These are phyloP conservation scores for Erysiphe pulchra DNA, from an alignment of 2,329 filamentous ascomycete species.

Conservation along the genomic window DNA sequence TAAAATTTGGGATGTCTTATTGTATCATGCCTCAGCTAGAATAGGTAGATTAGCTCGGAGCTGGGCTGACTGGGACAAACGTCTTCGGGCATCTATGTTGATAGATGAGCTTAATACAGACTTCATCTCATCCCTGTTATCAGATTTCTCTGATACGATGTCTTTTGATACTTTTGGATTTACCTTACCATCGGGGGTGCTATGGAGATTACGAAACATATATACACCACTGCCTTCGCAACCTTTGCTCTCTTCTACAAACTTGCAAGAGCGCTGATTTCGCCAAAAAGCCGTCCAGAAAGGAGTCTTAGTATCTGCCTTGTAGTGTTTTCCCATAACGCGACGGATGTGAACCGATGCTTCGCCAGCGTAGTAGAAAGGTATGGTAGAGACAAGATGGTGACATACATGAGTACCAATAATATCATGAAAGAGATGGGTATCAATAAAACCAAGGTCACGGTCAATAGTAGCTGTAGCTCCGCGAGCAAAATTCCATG, in stretches of 20 bases:
- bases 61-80: constrained; percentile 1
- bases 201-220: constrained; percentile 13
- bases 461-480: no score
- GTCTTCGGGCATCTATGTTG: not conserved
- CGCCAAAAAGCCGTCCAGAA: constrained; percentile 15
- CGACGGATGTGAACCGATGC: constrained; percentile 30
- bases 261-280: constrained; percentile 13
- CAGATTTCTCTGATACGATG: not conserved
- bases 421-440: constrained; percentile 40
- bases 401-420: constrained; percentile 38
- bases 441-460: constrained; percentile 36
- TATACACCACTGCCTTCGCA: constrained; percentile 13
- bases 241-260: constrained; percentile 14
- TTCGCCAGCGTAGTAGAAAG: constrained; percentile 33
- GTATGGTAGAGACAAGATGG: constrained; percentile 34
- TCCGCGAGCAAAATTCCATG: no score
- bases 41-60: constrained; percentile 1
- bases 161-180: constrained; percentile 1
- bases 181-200: constrained; percentile 6
- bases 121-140: not conserved
- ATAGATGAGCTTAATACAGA: not conserved
- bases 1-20: no score
- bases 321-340: constrained; percentile 29
- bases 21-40: not conserved
- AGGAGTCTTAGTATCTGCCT: constrained; percentile 15